phyloP scores from a whole-genome alignment of 2,329 filamentous ascomycete genomes.

The Xylaria hypoxylon region DNA sequence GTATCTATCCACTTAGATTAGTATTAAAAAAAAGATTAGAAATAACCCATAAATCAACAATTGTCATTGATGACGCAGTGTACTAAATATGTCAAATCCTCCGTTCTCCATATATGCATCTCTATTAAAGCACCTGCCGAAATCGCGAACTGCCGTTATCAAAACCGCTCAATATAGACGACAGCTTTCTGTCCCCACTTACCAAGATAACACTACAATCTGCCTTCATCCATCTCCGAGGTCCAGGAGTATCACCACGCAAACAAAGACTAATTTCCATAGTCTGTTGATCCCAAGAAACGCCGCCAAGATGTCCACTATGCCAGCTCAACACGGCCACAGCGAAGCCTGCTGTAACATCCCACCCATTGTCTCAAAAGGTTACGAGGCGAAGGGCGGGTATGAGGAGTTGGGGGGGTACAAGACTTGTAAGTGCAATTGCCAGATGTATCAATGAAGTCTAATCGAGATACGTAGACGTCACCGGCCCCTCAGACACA shows the following conservation, averaged over 20 bases:
- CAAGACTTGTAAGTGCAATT: conserved; percentile 60
- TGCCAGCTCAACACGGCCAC: conserved; percentile 65
- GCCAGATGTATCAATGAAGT: not conserved
- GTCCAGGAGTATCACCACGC: conserved; percentile 36
- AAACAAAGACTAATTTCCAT: conserved; percentile 18
- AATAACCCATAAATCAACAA: not conserved
- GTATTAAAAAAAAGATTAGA: not conserved
- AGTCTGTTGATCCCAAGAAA: conserved; percentile 33
- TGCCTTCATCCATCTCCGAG: conserved; percentile 27
- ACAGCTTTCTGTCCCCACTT: conserved; percentile 31
- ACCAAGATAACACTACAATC: conserved; percentile 24
- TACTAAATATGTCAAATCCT: conserved; percentile 12
- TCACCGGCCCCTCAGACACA: conserved; percentile 60
- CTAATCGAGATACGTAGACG: conserved; percentile 54
- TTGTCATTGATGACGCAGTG: not conserved
- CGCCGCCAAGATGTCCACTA: conserved; percentile 59
- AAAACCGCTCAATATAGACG: conserved; percentile 32
- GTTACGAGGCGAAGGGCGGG: conserved; percentile 66
- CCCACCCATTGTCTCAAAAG: conserved; percentile 67
- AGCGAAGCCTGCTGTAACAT: conserved; percentile 68
- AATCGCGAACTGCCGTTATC: conserved; percentile 29
- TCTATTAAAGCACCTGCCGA: conserved; percentile 30
- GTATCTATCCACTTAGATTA: too few relatives aligned
- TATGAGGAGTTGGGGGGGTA: conserved; percentile 68
- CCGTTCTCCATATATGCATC: conserved; percentile 21